Base-by-base conservation (phyloP, 129 eudicot genomes). In the Lonicera japonica region DNA sequence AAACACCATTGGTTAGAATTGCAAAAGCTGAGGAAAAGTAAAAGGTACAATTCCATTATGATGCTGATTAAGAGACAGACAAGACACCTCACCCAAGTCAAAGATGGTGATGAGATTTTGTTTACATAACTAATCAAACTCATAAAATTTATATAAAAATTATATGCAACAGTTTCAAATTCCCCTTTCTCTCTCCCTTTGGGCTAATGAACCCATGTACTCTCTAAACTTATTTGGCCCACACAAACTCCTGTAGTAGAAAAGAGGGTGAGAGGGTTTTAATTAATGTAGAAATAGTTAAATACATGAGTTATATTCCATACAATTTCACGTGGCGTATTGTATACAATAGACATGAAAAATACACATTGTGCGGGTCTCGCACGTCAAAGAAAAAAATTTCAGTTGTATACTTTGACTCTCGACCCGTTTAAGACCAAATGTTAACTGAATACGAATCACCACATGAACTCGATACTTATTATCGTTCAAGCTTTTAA, bases 1-100 rank as follows among this genome's bases (percentile, higher is more conserved):
- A 50, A 67, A 54, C 57, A 78, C 61, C 21, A 73, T 76, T 67
- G 74, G 82, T 23, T 72, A 65, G 21, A 18, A 18, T 54, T 55
- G 12, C 50, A 55, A 71, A 71, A 71, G 65, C 36, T 46, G 9
- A 21, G 64, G 51, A 72, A 74, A 63, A 76, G 69, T 19, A 38
- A 38, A 69, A 65, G 15, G 75, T 61, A n/a, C n/a, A 61, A 56
- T 22, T 59, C 72, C 77, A 70, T 71, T 58, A 71, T 75, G 67
- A 67, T 75, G 19, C 34, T 64, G 21, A n/a, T n/a, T n/a, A 43
- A 61, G 62, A 73, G 64, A 70, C 53, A 58, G 68, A 70, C 58
- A 61, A 34, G 79, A 56, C 74, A 60, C 54, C 46, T 73, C 73
- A 77, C 76, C 36, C 70, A 64, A 74, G 67, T 56, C 77, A 57